phyloP scores from a whole-genome alignment of 257 asterid genomes.

The Verbascum thapsus region DNA sequence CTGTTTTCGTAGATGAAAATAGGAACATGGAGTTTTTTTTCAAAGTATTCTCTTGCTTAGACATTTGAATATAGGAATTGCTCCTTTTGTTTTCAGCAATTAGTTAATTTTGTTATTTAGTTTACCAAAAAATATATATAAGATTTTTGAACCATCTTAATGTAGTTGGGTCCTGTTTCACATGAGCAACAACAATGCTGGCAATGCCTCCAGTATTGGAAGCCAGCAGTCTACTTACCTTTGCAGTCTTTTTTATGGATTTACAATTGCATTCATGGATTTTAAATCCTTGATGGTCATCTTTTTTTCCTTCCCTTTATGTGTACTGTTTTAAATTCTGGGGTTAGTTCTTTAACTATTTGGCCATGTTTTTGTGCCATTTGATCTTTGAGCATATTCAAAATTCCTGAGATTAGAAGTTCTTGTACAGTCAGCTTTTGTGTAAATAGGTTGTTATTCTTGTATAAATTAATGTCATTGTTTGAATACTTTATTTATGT shows the following conservation, averaged over 20 bases:
- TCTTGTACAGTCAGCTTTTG: not conserved
- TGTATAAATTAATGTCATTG: not conserved
- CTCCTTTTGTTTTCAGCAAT: not conserved
- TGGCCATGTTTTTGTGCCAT: conserved; percentile 15
- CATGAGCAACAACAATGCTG: not conserved
- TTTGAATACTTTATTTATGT: not conserved
- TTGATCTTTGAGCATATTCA: conserved; percentile 12
- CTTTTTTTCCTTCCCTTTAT: not conserved
- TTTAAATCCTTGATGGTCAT: not conserved
- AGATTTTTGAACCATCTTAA: not conserved
- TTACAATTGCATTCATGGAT: not conserved
- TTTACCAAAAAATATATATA: too few species aligned
- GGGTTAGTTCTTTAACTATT: not conserved
- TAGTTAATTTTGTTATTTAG: too few species aligned
- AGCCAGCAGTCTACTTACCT: conserved; percentile 1
- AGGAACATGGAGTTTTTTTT: conserved; percentile 1
- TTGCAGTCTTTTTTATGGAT: not conserved
- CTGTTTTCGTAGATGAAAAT: conserved; percentile 13
- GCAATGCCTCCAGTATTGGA: conserved; percentile 1
- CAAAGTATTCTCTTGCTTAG: not conserved
- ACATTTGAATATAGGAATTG: conserved; percentile 13
- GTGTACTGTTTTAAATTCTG: not conserved
- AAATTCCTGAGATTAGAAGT: conserved; percentile 10
- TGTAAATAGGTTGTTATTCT: conserved; percentile 4
- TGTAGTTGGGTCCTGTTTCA: not conserved